These are phyloP conservation scores for Tulasnella sp. DNA, from an alignment of 768 basidiomycete species.

Conservation along the genomic window DNA sequence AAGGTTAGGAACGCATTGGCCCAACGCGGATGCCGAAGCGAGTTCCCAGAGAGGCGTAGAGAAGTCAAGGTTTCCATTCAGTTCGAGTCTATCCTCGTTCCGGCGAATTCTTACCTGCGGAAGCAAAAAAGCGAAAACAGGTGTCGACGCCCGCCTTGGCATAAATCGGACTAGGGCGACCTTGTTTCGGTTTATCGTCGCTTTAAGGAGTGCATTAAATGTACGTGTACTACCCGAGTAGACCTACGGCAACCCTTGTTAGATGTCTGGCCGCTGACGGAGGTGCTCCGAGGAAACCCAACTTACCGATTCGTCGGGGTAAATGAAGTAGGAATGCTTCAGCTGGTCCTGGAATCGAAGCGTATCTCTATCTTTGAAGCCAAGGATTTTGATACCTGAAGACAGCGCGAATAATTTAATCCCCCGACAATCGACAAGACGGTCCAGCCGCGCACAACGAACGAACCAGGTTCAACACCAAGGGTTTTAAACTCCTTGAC, in stretches of 20 bases:
- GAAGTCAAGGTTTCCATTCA: constrained; percentile 1
- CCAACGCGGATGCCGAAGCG: background rate
- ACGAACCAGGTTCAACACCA: constrained; percentile 37
- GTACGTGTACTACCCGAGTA: constrained; percentile 91
- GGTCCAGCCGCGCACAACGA: background rate
- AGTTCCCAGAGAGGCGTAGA: background rate
- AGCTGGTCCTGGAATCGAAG: constrained; percentile 84
- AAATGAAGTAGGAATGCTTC: constrained; percentile 87
- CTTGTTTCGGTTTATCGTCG: constrained; percentile 74
- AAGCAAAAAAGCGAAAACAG: constrained; percentile 76
- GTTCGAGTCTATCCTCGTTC: background rate
- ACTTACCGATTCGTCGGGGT: constrained; percentile 82
- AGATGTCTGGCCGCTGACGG: background rate
- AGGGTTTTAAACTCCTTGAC: constrained; percentile 76
- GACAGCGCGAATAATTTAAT: background rate
- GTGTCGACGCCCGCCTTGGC: constrained; percentile 65
- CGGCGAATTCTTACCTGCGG: constrained; percentile 64
- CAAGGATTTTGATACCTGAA: constrained; percentile 81
- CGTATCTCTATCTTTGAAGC: constrained; percentile 72
- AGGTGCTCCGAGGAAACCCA: background rate
- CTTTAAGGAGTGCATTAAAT: constrained; percentile 79
- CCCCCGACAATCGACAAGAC: constrained; percentile 5
- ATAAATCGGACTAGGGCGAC: constrained; percentile 74
- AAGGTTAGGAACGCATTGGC: constrained; percentile 7
- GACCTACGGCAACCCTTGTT: constrained; percentile 39